phyloP scores from a whole-genome alignment of 2,329 filamentous ascomycete genomes.

The Fusarium verticillioides region DNA sequence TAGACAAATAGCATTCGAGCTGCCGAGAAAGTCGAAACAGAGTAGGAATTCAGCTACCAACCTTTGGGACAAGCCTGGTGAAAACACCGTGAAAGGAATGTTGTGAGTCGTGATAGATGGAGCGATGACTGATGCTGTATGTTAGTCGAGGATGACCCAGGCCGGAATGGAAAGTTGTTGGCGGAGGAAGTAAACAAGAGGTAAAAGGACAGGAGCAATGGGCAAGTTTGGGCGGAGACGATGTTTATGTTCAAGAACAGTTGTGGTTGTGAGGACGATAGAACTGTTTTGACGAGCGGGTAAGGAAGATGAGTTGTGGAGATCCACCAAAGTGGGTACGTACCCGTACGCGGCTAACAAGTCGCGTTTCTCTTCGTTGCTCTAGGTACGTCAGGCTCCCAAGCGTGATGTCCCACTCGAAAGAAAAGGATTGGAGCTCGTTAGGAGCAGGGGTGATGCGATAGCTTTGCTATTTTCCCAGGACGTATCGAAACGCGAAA shows the following conservation, averaged over 20 bases:
- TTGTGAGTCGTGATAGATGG: slow-evolving; percentile 46
- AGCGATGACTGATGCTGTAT: slow-evolving; percentile 42
- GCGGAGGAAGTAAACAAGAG: slow-evolving; percentile 40
- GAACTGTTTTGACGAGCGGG: slow-evolving; percentile 53
- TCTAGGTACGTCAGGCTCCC: slow-evolving; percentile 45
- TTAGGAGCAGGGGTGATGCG: slow-evolving; percentile 17
- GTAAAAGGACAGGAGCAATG: slow-evolving; percentile 41
- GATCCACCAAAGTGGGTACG: slow-evolving; percentile 45
- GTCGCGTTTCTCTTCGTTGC: slow-evolving; percentile 50
- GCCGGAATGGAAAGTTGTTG: slow-evolving; percentile 26
- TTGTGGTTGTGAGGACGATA: slow-evolving; percentile 48
- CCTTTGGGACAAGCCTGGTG: slow-evolving; percentile 51
- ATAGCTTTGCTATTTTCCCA: slow-evolving; percentile 21
- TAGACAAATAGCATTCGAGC: slow-evolving; percentile 13
- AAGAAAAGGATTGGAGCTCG: slow-evolving; percentile 40
- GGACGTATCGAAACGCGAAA: slow-evolving; percentile 40
- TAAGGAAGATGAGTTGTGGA: slow-evolving; percentile 45
- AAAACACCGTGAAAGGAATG: slow-evolving; percentile 53
- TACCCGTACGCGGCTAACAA: slow-evolving; percentile 47
- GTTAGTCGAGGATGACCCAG: slow-evolving; percentile 44
- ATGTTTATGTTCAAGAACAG: slow-evolving; percentile 50
- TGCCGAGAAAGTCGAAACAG: slow-evolving; percentile 48
- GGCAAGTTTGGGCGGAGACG: slow-evolving; percentile 42
- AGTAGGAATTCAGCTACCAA: slow-evolving; percentile 47
- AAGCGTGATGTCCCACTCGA: slow-evolving; percentile 45